Evolutionary conservation across 108 stramenopile species (phyloP).

Genomic region (Fragilaria radians): DNA sequence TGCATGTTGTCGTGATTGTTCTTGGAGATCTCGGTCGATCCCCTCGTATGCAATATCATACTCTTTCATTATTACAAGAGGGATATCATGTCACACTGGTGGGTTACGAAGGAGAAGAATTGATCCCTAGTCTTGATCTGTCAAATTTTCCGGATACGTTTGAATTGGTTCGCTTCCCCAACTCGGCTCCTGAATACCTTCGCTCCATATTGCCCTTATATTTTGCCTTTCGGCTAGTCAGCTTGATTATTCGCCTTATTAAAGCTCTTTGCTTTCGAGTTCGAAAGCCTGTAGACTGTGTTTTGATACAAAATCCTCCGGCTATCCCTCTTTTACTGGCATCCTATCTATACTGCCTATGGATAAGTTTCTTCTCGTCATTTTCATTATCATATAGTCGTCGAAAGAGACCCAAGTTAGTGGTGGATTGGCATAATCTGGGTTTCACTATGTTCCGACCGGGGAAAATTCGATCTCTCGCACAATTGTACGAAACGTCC

Average conservation of each 20-base stretch:
- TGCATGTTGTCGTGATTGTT: constrained; percentile 66
- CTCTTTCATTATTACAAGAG: constrained; percentile 71
- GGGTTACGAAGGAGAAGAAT: constrained; percentile 67
- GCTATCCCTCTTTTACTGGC: constrained; percentile 82
- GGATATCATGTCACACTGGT: constrained; percentile 64
- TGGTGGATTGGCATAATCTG: constrained; percentile 98
- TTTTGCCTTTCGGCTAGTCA: constrained; percentile 43
- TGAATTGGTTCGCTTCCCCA: constrained; percentile 47
- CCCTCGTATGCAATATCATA: constrained; percentile 99
- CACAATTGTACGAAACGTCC: constrained; percentile 53
- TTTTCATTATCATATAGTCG: background rate
- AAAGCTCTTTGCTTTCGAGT: constrained; percentile 37
- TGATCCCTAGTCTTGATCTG: constrained; percentile 26
- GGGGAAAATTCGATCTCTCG: constrained; percentile 29
- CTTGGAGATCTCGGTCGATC: constrained; percentile 89
- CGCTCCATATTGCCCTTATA: constrained; percentile 42
- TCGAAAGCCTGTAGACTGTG: constrained; percentile 37
- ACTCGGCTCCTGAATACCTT: constrained; percentile 31
- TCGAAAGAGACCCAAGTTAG: constrained; percentile 40
- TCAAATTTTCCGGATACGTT: constrained; percentile 15
- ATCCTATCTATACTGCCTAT: constrained; percentile 44
- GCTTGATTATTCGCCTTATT: constrained; percentile 40
- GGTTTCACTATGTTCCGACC: constrained; percentile 88
- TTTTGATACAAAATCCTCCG: constrained; percentile 98
- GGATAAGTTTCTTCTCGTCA: constrained; percentile 5